These are phyloP conservation scores for Arabis alpina DNA, from an alignment of 345 rosid species.

Conservation along the genomic window DNA sequence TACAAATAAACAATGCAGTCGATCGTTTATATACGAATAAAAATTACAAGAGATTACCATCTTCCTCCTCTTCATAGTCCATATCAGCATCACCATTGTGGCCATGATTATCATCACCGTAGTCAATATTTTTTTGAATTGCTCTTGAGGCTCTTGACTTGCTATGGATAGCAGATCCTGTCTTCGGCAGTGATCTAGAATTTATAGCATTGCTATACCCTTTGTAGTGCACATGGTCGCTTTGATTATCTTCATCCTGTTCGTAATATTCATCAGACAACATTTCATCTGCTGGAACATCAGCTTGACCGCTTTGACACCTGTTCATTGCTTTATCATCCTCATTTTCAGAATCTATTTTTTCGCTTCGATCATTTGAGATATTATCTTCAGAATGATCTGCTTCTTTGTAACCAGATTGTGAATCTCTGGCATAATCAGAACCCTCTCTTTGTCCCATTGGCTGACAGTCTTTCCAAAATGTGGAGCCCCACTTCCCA, in stretches of 20 bases:
- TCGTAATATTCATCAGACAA: conserved; percentile 99
- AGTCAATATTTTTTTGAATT: conserved; percentile 45
- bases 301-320: conserved; percentile 71
- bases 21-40: conserved; percentile 24
- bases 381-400: conserved; percentile 65
- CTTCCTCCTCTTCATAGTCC: conserved; percentile 86
- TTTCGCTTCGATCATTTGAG: conserved; percentile 57
- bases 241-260: conserved; percentile 97
- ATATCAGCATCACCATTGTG: conserved; percentile 62
- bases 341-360: conserved; percentile 63
- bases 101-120: conserved; percentile 45
- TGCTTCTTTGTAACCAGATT: conserved; percentile 54
- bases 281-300: conserved; percentile 98
- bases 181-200: conserved; percentile 56
- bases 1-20: conserved; percentile 4
- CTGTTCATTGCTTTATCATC: conserved; percentile 56
- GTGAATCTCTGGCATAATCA: conserved; percentile 78
- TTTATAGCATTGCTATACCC: conserved; percentile 59
- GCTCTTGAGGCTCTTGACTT: conserved; percentile 66
- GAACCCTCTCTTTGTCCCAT: conserved; percentile 61
- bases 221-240: conserved; percentile 68
- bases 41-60: conserved; percentile 62
- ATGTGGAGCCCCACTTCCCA: conserved; percentile 94
- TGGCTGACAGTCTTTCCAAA: conserved; percentile 99
- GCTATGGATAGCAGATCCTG: conserved; percentile 49